phyloP scores from a whole-genome alignment of 768 basidiomycete genomes.

The Tylopilus sp. region DNA sequence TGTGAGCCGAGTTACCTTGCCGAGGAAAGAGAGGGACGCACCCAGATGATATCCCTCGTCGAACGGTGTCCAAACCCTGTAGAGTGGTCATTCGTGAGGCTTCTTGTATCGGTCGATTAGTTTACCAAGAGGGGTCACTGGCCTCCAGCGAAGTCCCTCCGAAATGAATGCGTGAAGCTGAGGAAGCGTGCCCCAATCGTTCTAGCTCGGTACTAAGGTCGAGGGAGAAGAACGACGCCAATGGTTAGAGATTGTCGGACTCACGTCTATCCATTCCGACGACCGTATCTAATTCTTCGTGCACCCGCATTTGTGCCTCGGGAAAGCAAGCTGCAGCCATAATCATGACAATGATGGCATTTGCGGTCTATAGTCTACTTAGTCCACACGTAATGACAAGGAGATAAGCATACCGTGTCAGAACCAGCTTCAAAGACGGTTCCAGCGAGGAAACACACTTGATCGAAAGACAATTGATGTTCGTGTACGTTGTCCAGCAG shows the following conservation, averaged over 20 bases:
- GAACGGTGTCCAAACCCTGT: constrained; percentile 55
- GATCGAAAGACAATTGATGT: constrained; percentile 47
- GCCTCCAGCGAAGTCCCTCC: constrained; percentile 38
- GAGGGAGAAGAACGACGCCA: not conserved
- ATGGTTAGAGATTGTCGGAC: not conserved
- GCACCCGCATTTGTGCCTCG: constrained; percentile 45
- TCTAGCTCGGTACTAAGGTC: constrained; percentile 35
- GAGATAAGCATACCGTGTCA: constrained; percentile 40
- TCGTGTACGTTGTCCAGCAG: constrained; percentile 49
- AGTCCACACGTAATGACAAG: not conserved
- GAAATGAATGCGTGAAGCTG: constrained; percentile 35
- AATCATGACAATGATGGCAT: constrained; percentile 36
- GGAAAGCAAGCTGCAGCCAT: constrained; percentile 56
- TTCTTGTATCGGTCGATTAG: too few relatives aligned
- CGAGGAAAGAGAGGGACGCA: constrained; percentile 14
- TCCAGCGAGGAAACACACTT: constrained; percentile 57
- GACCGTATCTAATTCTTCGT: constrained; percentile 50
- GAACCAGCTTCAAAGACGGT: constrained; percentile 60
- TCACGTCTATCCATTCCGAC: constrained; percentile 40
- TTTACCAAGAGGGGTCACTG: constrained; percentile 28
- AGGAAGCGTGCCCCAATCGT: too few relatives aligned
- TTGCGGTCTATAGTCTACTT: not conserved
- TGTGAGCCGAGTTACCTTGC: not conserved
- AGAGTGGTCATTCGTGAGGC: not conserved
- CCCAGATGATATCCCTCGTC: constrained; percentile 63